Percentiles rank a stretch among this genome's conserved stretches.
These are phyloP conservation scores for Aspergillus arachidicola DNA, from an alignment of 2,329 filamentous ascomycete species.

Conservation along the genomic window DNA sequence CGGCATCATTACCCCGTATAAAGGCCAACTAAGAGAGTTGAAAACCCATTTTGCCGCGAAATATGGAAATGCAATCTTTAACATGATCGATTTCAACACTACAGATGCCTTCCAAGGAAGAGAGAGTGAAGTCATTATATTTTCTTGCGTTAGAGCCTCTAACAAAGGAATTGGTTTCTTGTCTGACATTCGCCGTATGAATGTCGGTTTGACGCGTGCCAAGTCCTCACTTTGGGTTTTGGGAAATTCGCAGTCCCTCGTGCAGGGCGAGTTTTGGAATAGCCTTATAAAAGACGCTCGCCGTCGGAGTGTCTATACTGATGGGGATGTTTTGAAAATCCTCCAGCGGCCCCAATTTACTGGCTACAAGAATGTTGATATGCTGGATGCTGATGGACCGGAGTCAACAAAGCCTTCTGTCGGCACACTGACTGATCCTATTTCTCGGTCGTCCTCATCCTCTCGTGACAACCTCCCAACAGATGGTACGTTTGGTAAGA, in stretches of 20 bases:
- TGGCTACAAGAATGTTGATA: conserved; percentile 47
- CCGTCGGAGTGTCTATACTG: conserved; percentile 73
- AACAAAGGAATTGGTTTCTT: conserved; percentile 97
- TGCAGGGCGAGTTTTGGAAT: conserved; percentile 88
- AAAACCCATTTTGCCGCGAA: conserved; percentile 71
- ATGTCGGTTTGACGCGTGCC: conserved; percentile 93
- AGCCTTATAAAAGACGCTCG: conserved; percentile 82
- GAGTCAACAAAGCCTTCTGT: conserved; percentile 17
- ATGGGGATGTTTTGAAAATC: conserved; percentile 62
- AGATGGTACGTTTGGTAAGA: conserved; percentile 27
- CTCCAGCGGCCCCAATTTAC: conserved; percentile 57
- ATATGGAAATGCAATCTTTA: conserved; percentile 75
- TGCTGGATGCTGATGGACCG: conserved; percentile 38
- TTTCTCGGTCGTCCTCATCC: conserved; percentile 37
- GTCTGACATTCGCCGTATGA: conserved; percentile 98
- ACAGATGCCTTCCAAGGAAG: conserved; percentile 97
- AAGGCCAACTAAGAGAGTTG: conserved; percentile 82
- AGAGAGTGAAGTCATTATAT: conserved; percentile 97
- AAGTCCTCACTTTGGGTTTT: conserved; percentile 97
- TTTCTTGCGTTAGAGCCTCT: conserved; percentile 94
- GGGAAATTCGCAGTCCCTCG: conserved; percentile 83
- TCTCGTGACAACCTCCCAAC: conserved; percentile 24
- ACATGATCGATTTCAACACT: conserved; percentile 93
- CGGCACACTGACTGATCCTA: conserved; percentile 25
- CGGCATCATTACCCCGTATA: conserved; percentile 97